These are phyloP conservation scores for Penicillium italicum DNA, from an alignment of 2,329 filamentous ascomycete species.

Conservation along the genomic window DNA sequence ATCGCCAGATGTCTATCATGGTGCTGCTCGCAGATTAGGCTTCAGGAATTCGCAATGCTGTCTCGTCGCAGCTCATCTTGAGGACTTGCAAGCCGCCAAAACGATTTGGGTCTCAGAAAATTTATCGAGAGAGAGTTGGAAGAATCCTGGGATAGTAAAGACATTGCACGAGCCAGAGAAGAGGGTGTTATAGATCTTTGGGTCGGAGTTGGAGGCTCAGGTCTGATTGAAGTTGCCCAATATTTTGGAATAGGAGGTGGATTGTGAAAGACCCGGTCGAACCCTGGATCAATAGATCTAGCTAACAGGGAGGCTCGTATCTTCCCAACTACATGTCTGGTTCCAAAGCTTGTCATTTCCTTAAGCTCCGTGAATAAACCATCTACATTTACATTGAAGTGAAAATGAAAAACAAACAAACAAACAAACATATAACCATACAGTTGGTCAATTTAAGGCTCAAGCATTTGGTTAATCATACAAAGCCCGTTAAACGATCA, in stretches of 20 bases:
- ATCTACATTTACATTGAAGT: not conserved
- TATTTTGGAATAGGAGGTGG: conserved; percentile 14
- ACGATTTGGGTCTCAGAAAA: too few relatives aligned
- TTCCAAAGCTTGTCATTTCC: too few relatives aligned
- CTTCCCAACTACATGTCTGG: not conserved
- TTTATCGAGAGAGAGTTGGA: too few relatives aligned
- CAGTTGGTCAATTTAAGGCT: not conserved
- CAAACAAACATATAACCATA: too few relatives aligned
- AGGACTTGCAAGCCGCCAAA: too few relatives aligned
- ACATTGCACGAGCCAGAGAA: conserved; percentile 51
- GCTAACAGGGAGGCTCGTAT: not conserved
- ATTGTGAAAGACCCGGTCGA: not conserved
- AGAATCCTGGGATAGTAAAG: conserved; percentile 29
- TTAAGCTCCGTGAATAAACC: not conserved
- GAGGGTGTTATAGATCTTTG: conserved; percentile 62
- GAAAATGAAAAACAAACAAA: not conserved
- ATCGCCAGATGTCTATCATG: too few relatives aligned
- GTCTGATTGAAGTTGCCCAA: conserved; percentile 18
- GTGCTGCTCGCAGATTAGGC: too few relatives aligned
- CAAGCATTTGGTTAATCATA: not conserved
- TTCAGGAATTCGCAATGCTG: too few relatives aligned
- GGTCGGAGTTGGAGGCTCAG: conserved; percentile 37
- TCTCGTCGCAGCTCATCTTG: too few relatives aligned
- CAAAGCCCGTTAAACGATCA: conserved; percentile 1
- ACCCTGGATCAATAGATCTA: not conserved